Conservation (phyloP, 345 rosid species). For the Turnera subulata region DNA sequence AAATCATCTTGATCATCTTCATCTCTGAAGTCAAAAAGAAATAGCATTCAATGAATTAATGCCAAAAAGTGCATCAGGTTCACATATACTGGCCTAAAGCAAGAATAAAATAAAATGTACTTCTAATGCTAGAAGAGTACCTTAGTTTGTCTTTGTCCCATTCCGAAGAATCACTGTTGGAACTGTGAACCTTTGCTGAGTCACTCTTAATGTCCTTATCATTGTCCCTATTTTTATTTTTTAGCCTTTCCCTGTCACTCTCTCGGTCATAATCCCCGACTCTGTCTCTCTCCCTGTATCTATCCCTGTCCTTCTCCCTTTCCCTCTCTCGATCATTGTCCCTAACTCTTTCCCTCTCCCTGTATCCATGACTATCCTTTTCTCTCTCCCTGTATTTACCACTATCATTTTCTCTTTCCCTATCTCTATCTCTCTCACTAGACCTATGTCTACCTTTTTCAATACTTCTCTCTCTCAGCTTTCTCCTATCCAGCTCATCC, state of each 20-base stretch:
- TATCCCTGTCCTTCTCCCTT: slow-evolving; percentile 19
- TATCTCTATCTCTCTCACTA: neutral
- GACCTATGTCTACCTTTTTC: slow-evolving; percentile 7
- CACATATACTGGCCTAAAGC: no score
- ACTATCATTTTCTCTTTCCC: slow-evolving; percentile 11
- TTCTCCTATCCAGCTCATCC: slow-evolving; percentile 28
- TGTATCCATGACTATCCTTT: slow-evolving; percentile 3
- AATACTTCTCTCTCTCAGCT: slow-evolving; percentile 19
- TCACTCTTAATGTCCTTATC: slow-evolving; percentile 40
- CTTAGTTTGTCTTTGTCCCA: slow-evolving; percentile 35
- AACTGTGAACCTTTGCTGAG: slow-evolving; percentile 23
- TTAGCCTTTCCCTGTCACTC: slow-evolving; percentile 12
- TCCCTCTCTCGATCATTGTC: neutral
- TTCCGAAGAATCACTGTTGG: slow-evolving; percentile 32
- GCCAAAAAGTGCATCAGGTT: no score
- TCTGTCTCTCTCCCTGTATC: slow-evolving; percentile 35
- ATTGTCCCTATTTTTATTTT: slow-evolving; percentile 37
- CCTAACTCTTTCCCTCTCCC: slow-evolving; percentile 7
- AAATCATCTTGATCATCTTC: slow-evolving; percentile 59
- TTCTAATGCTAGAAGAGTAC: slow-evolving; percentile 22
- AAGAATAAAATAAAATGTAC: no score
- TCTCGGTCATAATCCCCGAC: neutral
- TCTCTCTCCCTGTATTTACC: slow-evolving; percentile 7
- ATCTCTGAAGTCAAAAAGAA: slow-evolving; percentile 37
- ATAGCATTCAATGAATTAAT: neutral